phyloP scores from a whole-genome alignment of 768 basidiomycete genomes.

The Tricholomella constricta region DNA sequence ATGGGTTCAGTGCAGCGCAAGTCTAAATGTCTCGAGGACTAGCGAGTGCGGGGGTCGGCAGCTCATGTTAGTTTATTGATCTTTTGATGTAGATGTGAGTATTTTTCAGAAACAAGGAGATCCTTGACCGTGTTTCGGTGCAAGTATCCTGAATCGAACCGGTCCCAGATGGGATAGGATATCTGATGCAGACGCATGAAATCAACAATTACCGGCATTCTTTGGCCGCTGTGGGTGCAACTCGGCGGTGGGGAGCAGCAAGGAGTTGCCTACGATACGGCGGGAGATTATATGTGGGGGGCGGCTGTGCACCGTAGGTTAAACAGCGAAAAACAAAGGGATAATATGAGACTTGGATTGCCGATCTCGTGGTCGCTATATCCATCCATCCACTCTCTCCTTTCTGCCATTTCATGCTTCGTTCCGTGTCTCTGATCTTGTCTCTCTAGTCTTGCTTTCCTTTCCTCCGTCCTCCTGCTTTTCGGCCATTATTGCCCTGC shows the following conservation, averaged over 20 bases:
- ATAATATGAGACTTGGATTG: conserved; percentile 21
- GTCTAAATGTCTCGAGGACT: too few relatives aligned
- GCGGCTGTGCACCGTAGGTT: conserved; percentile 4
- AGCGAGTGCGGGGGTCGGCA: neutral
- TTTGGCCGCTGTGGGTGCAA: conserved; percentile 24
- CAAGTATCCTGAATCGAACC: neutral
- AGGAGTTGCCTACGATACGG: neutral
- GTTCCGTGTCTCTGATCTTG: conserved; percentile 24
- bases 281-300: neutral
- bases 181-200: neutral
- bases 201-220: conserved; percentile 17
- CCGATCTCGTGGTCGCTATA: conserved; percentile 11
- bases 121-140: neutral
- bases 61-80: conserved; percentile 1
- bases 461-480: conserved; percentile 22
- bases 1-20: too few relatives aligned
- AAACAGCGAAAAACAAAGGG: conserved; percentile 11
- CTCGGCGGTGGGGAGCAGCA: neutral
- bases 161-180: conserved; percentile 3
- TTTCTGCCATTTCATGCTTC: conserved; percentile 28
- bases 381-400: conserved; percentile 11
- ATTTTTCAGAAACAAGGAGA: conserved; percentile 5
- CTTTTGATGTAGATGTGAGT: neutral
- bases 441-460: conserved; percentile 23
- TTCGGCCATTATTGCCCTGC: conserved; percentile 33